A percentile compares a stretch with the other conserved stretches of the same genome.
phyloP scores from a whole-genome alignment of 2,329 filamentous ascomycete genomes.

The Neoascochyta sp. region DNA sequence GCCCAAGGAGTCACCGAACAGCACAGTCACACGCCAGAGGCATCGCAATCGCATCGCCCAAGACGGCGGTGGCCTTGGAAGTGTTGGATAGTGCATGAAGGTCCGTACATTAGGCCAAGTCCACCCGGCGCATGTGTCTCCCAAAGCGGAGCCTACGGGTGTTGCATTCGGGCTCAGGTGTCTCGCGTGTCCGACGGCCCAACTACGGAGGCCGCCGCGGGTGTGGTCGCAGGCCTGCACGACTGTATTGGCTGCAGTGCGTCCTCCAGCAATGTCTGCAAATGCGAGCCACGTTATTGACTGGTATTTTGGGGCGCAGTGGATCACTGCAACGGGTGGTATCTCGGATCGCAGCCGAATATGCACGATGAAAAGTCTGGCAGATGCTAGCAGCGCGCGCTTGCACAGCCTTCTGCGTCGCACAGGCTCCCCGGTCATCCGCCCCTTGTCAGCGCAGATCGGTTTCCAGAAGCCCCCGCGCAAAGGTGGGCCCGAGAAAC shows the following conservation, averaged over 20 bases:
- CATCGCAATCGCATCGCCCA: no score
- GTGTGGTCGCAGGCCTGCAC: no score
- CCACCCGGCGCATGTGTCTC: neutral
- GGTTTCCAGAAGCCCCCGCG: conserved; percentile 15
- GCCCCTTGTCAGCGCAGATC: conserved; percentile 19
- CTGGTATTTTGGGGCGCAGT: conserved; percentile 18
- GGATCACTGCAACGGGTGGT: conserved; percentile 5
- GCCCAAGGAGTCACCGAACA: no score
- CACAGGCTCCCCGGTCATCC: no score
- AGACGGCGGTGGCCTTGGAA: no score
- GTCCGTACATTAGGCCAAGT: no score
- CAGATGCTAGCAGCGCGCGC: conserved; percentile 6
- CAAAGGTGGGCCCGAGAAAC: conserved; percentile 3
- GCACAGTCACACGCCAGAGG: no score
- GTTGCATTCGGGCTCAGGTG: no score
- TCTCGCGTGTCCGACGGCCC: no score
- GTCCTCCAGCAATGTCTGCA: conserved; percentile 8
- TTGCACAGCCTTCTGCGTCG: conserved; percentile 15
- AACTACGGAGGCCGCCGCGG: no score
- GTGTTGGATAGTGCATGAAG: no score
- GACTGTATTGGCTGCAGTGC: neutral
- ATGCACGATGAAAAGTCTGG: no score
- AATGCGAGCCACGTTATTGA: conserved; percentile 10
- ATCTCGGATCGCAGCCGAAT: conserved; percentile 24
- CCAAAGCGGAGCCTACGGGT: neutral